These are phyloP conservation scores for Fusarium sublunatum DNA, from an alignment of 2,329 filamentous ascomycete genomes.

Conservation along the genomic window DNA sequence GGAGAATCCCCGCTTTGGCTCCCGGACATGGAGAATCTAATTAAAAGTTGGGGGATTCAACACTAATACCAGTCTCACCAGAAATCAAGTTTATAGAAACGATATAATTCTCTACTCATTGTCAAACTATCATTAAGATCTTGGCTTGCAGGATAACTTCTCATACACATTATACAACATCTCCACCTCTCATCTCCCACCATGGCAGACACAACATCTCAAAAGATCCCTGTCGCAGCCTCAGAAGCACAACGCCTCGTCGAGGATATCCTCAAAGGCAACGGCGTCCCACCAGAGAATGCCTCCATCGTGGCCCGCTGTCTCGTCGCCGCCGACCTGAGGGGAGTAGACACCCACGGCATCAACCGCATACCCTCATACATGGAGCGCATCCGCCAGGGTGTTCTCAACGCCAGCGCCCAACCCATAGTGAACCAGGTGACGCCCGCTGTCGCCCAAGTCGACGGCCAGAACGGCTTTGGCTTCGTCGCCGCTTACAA, in stretches of 20 bases:
- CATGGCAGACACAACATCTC: slow-evolving; percentile 34
- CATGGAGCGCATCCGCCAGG: slow-evolving; percentile 76
- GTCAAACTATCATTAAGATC: too few relatives aligned
- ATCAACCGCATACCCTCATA: slow-evolving; percentile 83
- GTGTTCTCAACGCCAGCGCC: slow-evolving; percentile 72
- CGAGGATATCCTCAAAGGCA: slow-evolving; percentile 66
- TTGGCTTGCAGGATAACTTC: not conserved
- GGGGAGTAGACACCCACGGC: slow-evolving; percentile 82
- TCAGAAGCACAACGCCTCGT: slow-evolving; percentile 61
- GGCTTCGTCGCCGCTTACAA: slow-evolving; percentile 76
- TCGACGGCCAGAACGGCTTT: slow-evolving; percentile 77
- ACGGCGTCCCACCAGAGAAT: slow-evolving; percentile 68
- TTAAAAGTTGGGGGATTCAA: slow-evolving; percentile 9
- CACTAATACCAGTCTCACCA: not conserved
- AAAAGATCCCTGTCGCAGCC: slow-evolving; percentile 51
- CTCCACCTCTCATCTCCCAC: not conserved
- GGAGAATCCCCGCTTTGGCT: slow-evolving; percentile 21
- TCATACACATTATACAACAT: not conserved
- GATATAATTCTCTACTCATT: too few relatives aligned
- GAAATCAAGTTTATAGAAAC: too few relatives aligned
- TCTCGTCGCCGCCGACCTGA: slow-evolving; percentile 78
- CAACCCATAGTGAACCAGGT: slow-evolving; percentile 68
- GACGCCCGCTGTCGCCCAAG: slow-evolving; percentile 77
- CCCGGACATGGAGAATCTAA: not conserved
- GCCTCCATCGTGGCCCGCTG: slow-evolving; percentile 73